Conservation (phyloP, 176 grass and related monocot species). For the Poa pratensis region DNA sequence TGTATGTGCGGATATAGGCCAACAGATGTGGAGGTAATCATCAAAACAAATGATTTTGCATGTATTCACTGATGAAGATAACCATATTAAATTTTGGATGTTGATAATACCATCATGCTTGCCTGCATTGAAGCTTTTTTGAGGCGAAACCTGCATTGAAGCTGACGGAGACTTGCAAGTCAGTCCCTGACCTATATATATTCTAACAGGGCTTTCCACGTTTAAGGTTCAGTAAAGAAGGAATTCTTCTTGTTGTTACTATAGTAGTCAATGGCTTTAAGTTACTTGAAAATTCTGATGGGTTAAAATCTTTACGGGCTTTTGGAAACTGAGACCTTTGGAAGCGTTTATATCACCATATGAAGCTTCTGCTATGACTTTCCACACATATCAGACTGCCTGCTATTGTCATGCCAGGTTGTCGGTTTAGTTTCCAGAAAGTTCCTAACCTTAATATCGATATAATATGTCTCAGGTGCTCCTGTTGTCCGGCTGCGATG, state of each 20-base stretch:
- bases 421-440: conserved; percentile 20
- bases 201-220: conserved; percentile 67
- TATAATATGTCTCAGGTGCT: conserved; percentile 69
- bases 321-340: conserved; percentile 57
- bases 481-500: conserved; percentile 50
- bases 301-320: conserved; percentile 58
- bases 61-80: no score
- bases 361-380: conserved; percentile 74
- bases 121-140: no score
- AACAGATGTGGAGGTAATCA: no score
- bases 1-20: no score
- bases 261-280: conserved; percentile 82
- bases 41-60: conserved; percentile 22
- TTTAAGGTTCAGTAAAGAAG: conserved; percentile 95
- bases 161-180: conserved; percentile 85
- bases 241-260: conserved; percentile 92
- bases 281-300: conserved; percentile 89
- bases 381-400: no score
- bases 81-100: conserved; percentile 95
- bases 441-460: conserved; percentile 34
- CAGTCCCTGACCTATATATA: conserved; percentile 49
- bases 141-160: conserved; percentile 67
- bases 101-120: conserved; percentile 82
- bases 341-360: conserved; percentile 80
- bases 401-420: conserved; percentile 35